phyloP scores from a whole-genome alignment of 371 early-diverging fungal species.

The Mortierella sp. region DNA sequence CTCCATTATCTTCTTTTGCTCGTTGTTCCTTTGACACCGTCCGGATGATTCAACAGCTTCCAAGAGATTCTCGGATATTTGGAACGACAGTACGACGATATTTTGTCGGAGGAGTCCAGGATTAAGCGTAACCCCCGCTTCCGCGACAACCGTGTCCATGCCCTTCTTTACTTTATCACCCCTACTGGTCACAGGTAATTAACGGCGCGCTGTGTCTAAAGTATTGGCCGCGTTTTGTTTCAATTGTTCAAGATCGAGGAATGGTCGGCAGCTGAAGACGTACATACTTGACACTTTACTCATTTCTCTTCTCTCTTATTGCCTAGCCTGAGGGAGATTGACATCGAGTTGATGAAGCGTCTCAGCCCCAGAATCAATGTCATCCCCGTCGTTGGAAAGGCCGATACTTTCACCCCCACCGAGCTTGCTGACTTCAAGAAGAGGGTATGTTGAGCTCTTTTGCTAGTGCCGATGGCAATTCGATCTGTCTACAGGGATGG shows the following conservation, averaged over 20 bases:
- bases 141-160: conserved; percentile 98
- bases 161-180: conserved; percentile 96
- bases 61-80: conserved; percentile 93
- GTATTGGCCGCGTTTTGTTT: neutral
- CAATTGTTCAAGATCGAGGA: neutral
- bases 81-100: conserved; percentile 96
- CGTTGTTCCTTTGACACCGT: too few relatives aligned
- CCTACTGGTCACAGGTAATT: conserved; percentile 95
- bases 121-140: conserved; percentile 97
- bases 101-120: conserved; percentile 94
- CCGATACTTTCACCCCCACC: conserved; percentile 83
- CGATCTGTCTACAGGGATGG: neutral
- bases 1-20: neutral
- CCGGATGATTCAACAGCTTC: conserved; percentile 60
- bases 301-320: neutral
- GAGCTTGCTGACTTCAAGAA: conserved; percentile 87
- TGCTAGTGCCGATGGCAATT: neutral
- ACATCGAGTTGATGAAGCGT: conserved; percentile 96
- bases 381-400: conserved; percentile 91
- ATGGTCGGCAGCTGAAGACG: neutral
- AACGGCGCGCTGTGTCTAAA: too few relatives aligned
- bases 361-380: conserved; percentile 95
- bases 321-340: conserved; percentile 91
- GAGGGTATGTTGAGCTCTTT: conserved; percentile 60
- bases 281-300: neutral